These are phyloP conservation scores for Hygrocybe punicea DNA, from an alignment of 768 basidiomycete species.

Conservation along the genomic window DNA sequence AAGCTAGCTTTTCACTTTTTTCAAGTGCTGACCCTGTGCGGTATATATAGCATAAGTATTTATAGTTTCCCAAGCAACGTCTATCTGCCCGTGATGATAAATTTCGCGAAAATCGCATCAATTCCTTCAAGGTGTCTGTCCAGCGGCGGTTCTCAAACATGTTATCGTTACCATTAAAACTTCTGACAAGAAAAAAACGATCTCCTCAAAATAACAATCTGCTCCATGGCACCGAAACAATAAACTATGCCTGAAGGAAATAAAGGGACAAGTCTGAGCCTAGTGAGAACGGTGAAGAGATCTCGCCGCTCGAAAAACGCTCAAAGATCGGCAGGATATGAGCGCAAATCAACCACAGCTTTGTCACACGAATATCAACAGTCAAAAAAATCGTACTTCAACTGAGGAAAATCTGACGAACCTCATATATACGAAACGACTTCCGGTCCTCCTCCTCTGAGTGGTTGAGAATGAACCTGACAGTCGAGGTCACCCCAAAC, in stretches of 20 bases:
- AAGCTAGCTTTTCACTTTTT: too few species aligned
- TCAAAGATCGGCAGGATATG: constrained; percentile 12
- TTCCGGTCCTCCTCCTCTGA: constrained; percentile 17
- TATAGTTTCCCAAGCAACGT: too few species aligned
- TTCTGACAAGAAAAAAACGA: too few species aligned
- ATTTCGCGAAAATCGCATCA: too few species aligned
- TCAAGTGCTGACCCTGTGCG: too few species aligned
- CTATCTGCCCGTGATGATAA: too few species aligned
- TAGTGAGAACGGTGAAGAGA: background rate
- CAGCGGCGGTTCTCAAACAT: too few species aligned
- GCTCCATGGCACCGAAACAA: too few species aligned
- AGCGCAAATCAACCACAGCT: constrained; percentile 14
- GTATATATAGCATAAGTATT: too few species aligned
- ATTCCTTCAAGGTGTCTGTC: too few species aligned
- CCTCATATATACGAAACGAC: constrained; percentile 22
- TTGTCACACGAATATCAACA: background rate
- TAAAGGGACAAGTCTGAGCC: background rate
- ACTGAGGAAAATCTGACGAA: constrained; percentile 1
- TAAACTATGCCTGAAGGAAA: background rate
- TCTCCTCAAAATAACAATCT: too few species aligned
- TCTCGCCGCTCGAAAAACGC: background rate
- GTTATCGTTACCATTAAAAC: too few species aligned
- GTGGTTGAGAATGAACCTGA: constrained; percentile 15
- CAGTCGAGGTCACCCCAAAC: constrained; percentile 5
- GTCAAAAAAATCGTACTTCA: background rate